Conservation (phyloP, 768 basidiomycete genomes). For the Naganishia onofrii region DNA sequence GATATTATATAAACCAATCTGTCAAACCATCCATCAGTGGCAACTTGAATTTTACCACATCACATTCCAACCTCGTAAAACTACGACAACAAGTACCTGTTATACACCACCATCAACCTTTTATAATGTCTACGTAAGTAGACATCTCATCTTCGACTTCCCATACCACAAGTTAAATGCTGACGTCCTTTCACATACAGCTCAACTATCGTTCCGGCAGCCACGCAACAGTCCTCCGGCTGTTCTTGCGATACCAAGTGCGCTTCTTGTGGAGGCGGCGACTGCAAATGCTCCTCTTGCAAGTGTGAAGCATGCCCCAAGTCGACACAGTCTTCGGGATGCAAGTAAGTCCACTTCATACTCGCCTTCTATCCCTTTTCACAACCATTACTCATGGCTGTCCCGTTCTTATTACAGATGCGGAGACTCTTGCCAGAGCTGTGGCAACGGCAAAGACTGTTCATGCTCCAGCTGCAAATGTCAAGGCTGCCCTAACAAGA, state of each 20-base stretch:
- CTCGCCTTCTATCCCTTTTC: no score
- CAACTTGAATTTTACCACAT: not conserved
- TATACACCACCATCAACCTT: not conserved
- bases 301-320: slow-evolving; percentile 21
- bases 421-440: slow-evolving; percentile 20
- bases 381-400: not conserved
- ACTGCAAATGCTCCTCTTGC: slow-evolving; percentile 15
- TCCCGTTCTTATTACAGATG: not conserved
- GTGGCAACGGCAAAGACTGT: slow-evolving; percentile 8
- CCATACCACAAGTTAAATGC: no score
- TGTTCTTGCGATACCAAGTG: slow-evolving; percentile 19
- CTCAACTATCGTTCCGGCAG: slow-evolving; percentile 18
- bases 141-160: no score
- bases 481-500: slow-evolving; percentile 5
- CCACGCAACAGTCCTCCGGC: slow-evolving; percentile 7
- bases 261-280: slow-evolving; percentile 8
- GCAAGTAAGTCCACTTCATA: slow-evolving; percentile 16
- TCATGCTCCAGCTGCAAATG: slow-evolving; percentile 9
- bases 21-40: not conserved
- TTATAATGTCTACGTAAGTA: slow-evolving; percentile 15
- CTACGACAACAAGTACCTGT: not conserved
- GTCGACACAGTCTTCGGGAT: not conserved
- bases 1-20: not conserved
- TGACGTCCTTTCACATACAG: slow-evolving; percentile 6
- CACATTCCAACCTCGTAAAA: not conserved